phyloP scores from a whole-genome alignment of 495 filamentous ascomycete genomes.

The Penicillium parvum region DNA sequence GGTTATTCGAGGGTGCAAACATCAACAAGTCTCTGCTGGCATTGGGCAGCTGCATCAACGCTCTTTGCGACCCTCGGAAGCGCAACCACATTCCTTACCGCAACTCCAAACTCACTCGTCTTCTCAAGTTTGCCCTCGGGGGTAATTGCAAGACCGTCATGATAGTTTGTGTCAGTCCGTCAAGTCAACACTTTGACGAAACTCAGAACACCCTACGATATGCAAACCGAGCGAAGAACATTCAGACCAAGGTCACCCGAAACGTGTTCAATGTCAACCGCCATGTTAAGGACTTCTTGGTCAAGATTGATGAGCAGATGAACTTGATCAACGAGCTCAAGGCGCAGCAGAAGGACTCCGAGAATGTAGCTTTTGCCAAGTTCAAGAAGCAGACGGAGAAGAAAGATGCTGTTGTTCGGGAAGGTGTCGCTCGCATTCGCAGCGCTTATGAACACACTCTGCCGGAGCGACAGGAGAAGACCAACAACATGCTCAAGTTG shows the following conservation, averaged over 20 bases:
- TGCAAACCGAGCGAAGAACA: constrained; percentile 97
- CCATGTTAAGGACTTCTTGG: constrained; percentile 96
- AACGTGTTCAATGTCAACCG: constrained; percentile 99
- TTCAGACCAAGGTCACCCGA: constrained; percentile 96
- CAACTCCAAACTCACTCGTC: constrained; percentile 93
- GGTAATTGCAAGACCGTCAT: constrained; percentile 99
- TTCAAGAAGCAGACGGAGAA: constrained; percentile 86
- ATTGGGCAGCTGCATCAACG: constrained; percentile 97
- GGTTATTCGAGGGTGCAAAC: constrained; percentile 90
- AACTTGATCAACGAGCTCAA: constrained; percentile 90
- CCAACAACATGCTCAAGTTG: constrained; percentile 74
- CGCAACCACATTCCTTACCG: constrained; percentile 94
- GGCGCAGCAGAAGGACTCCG: constrained; percentile 85
- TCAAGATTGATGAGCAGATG: constrained; percentile 97
- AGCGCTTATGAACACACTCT: constrained; percentile 78
- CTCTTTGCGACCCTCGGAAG: constrained; percentile 90
- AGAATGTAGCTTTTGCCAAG: constrained; percentile 79
- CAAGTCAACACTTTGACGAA: constrained; percentile 95
- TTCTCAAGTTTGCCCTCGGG: constrained; percentile 95
- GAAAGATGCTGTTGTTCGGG: constrained; percentile 69
- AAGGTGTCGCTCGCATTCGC: constrained; percentile 76
- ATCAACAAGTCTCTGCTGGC: constrained; percentile 98
- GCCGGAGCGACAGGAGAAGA: constrained; percentile 73
- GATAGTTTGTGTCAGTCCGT: constrained; percentile 98
- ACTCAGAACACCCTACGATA: constrained; percentile 98